These are phyloP conservation scores for Tricholoma hemisulphureum DNA, from an alignment of 768 basidiomycete species.

Conservation along the genomic window DNA sequence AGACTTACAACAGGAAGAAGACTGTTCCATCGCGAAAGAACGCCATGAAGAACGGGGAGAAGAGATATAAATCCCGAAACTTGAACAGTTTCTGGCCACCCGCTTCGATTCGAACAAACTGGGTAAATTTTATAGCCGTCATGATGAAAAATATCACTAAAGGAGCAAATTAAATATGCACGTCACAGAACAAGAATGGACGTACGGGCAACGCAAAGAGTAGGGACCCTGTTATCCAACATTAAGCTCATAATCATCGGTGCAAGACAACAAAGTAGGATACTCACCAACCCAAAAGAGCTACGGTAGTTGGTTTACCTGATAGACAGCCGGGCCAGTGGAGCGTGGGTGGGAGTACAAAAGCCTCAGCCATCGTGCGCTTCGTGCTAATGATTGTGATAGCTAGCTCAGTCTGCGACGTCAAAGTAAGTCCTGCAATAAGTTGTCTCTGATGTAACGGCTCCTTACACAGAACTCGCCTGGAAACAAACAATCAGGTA, in stretches of 20 bases:
- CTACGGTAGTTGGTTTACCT: not conserved
- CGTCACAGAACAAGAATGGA: not conserved
- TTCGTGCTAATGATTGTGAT: not conserved
- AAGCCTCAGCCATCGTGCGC: not conserved
- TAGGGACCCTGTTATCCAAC: not conserved
- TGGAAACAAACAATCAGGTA: not conserved
- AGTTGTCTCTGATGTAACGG: no score
- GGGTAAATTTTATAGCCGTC: not conserved
- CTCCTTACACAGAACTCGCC: not conserved
- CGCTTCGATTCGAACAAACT: not conserved
- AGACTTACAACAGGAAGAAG: constrained; percentile 1
- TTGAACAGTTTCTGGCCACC: not conserved
- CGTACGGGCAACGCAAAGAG: not conserved
- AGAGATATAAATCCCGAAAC: not conserved
- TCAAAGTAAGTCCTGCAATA: not conserved
- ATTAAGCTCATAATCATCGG: not conserved
- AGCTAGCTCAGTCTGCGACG: not conserved
- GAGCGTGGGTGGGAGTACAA: not conserved
- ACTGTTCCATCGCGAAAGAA: constrained; percentile 1
- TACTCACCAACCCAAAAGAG: not conserved
- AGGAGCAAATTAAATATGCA: not conserved
- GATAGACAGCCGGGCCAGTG: not conserved
- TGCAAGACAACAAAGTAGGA: not conserved
- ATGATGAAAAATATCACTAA: not conserved
- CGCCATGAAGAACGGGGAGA: not conserved